Base-by-base conservation (phyloP, 129 eudicot genomes). In the Flaveria trinervia region DNA sequence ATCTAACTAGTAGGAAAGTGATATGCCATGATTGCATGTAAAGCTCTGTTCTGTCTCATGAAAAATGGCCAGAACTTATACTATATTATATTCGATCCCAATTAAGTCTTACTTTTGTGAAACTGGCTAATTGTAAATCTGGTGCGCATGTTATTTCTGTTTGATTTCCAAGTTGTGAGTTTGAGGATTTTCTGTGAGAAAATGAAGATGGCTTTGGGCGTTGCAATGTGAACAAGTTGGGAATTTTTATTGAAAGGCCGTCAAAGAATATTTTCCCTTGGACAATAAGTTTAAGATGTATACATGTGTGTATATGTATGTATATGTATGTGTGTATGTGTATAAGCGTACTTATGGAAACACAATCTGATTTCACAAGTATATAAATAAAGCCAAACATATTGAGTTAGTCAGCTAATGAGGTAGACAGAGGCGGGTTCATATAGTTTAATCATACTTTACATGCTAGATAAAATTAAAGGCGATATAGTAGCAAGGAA, bases 1-100 rank as follows among this genome's bases (percentile, higher is more conserved):
- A 56, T 61, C 46, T 69, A 69, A 45, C 36, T 56, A 44, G 62
- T 78, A 26, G 82, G 75, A 70, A 70, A 70, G 9, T 78, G 61
- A 77, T 54, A 70, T 16, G 76, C 3, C 30, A 28, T 28, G 30
- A 28, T 28, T 28, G 30, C 30, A 28, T 28, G 17, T 7, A 66
- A 41, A n/a, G 55, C 52, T 76, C 52, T 76, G 66, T 51, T 33
- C 22, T 22, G 26, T 14, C 65, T 16, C 65, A 75, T 15, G 73
- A 3, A 26, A 50, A 61, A 45, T 46, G 65, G 23, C 65, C 30
- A 64, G 73, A 48, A 13, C 16, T 22, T 33, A 3, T 20, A 33
- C 50, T 28, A 17, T 14, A 20, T 49, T 12, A 17, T 76, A 6
- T 20, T 23, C 16, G 1, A 23, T 66, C 26, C 33, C 25, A 50